phyloP scores from a whole-genome alignment of 139 green algal species.

The Tetradesmus obliquus region DNA sequence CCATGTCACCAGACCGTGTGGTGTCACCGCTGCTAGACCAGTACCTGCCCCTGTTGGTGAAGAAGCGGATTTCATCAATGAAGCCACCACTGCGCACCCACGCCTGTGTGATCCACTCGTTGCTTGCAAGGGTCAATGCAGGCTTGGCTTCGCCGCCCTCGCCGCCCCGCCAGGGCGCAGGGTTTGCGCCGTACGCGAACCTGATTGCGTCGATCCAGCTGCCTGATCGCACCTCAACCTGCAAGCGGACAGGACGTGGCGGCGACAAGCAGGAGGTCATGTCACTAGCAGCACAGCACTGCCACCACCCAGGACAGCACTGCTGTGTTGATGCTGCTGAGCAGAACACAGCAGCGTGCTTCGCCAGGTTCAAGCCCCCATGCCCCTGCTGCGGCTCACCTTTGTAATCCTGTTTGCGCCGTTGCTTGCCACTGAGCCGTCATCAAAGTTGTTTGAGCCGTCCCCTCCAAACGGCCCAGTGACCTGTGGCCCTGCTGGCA shows the following conservation, averaged over 20 bases:
- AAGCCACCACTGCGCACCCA: not conserved
- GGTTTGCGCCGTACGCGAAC: not conserved
- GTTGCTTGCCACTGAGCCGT: not conserved
- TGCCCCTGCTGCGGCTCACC: not conserved
- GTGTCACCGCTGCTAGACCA: slow-evolving; percentile 9
- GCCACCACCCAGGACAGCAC: no score
- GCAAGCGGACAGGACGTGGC: no score
- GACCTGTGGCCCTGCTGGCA: not conserved
- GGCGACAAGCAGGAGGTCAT: no score
- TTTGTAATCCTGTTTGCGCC: not conserved
- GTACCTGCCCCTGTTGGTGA: not conserved
- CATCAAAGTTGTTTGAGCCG: not conserved
- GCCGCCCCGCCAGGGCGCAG: not conserved
- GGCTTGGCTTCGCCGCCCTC: not conserved
- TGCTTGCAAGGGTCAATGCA: not conserved
- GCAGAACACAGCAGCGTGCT: no score
- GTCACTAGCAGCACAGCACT: no score
- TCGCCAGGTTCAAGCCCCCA: no score
- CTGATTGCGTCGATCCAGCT: not conserved
- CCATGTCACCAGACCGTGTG: not conserved
- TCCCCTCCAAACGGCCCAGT: not conserved
- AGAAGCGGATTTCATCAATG: not conserved
- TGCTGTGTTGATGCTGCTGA: no score
- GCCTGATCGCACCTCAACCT: not conserved
- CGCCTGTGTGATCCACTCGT: not conserved